These are phyloP conservation scores for Trichoderma sp. DNA, from an alignment of 2,329 filamentous ascomycete genomes.

Conservation along the genomic window DNA sequence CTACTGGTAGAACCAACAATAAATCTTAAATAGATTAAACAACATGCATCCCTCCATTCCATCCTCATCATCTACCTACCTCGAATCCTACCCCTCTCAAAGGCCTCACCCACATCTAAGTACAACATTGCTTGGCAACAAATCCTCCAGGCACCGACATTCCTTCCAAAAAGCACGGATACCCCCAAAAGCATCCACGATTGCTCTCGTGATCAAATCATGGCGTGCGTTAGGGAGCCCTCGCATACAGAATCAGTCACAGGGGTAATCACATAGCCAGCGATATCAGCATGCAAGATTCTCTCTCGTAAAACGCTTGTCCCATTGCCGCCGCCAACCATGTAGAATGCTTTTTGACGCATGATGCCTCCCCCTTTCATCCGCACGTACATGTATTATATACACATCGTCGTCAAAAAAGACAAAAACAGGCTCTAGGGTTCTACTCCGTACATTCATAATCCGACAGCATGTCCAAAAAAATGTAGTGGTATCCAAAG, in stretches of 20 bases:
- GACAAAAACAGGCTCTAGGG: neutral
- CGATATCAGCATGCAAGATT: neutral
- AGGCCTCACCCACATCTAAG: neutral
- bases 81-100: neutral
- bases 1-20: neutral
- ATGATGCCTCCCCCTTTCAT: neutral
- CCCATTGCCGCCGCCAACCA: neutral
- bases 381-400: neutral
- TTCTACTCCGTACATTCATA: neutral
- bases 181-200: neutral
- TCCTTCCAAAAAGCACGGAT: neutral
- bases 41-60: neutral
- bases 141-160: neutral
- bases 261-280: neutral
- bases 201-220: neutral
- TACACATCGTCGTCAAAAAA: neutral
- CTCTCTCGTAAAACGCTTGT: neutral
- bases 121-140: no score
- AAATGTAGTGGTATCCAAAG: neutral
- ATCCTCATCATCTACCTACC: neutral
- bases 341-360: neutral
- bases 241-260: neutral
- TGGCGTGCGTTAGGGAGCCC: neutral
- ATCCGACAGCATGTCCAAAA: neutral
- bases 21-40: neutral